Evolutionary conservation across 2,329 filamentous ascomycete species (phyloP).

Genomic region (Aspergillus awamori): DNA sequence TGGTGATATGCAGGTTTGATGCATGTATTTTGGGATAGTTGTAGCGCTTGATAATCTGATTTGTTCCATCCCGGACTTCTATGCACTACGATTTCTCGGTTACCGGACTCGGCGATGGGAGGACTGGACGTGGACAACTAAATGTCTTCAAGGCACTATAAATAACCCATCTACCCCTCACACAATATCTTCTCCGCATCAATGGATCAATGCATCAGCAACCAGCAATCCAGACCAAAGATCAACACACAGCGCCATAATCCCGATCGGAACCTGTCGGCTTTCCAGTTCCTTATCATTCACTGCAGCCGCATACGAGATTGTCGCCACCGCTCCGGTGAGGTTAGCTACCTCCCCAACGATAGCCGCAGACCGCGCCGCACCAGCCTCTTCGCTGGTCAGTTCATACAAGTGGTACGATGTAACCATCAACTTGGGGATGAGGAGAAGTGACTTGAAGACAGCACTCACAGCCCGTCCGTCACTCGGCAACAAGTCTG

Average conservation of each 20-base stretch:
- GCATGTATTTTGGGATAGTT: too few species aligned
- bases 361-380: slow-evolving; percentile 10
- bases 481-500: not conserved
- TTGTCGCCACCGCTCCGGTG: not conserved
- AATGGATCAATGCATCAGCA: slow-evolving; percentile 4
- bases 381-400: not conserved
- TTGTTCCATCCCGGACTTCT: fast-evolving
- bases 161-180: too few species aligned
- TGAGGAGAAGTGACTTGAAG: not conserved
- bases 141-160: too few species aligned
- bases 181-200: not conserved
- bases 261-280: slow-evolving; percentile 2
- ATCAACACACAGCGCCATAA: not conserved
- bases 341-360: slow-evolving; percentile 13
- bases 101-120: too few species aligned
- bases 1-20: too few species aligned
- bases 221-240: slow-evolving; percentile 6
- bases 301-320: slow-evolving; percentile 11
- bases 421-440: not conserved
- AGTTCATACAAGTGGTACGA: slow-evolving; percentile 15
- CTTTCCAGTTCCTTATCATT: slow-evolving; percentile 6
- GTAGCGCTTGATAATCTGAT: too few species aligned
- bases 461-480: not conserved
- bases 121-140: too few species aligned
- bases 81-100: too few species aligned